Base-by-base conservation (phyloP, 306 rosid species). In the Quercus glauca region DNA sequence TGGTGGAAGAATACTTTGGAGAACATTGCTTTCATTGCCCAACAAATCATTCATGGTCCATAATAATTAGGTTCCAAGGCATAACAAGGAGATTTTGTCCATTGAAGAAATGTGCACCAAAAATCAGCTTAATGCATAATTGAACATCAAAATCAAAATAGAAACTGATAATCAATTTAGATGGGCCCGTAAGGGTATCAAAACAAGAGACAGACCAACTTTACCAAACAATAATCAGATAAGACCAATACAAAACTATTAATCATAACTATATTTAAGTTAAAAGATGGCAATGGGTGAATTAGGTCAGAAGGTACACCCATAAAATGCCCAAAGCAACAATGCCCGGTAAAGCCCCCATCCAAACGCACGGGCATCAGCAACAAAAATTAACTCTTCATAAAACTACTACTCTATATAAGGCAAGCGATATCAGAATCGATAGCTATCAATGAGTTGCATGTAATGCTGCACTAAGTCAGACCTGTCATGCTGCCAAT, bases 291-390 rank as follows among this genome's bases (percentile, higher is more conserved):
- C 57, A 71, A 77, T 20, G 78, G 79, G 71, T 69, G 69, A 63
- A 71, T 26, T 63, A 61, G 45, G 56, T 77, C 78, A 80, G 74
- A 79, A 69, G 63, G 55, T 64, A 75, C 85, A 79, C 81, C 85
- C 83, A 26, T 49, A 73, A 43, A 67, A 81, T 18, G 45, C 76
- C 75, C 73, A 78, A 83, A 76, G 75, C 79, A 78, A 64, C 57
- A 79, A 73, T 69, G 85, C 88, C 87, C 64, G 28, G 83, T 15
- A 79, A 75, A 60, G 83, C 88, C 80, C 80, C 57, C 73, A 61
- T 76, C 85, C 76, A 73, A 82, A 85, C 73, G 85, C 74, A 80
- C 56, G 75, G 73, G 83, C 64, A 84, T 79, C 78, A 72, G 81
- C 77, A 35, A 71, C 78, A 65, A 35, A 68, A 33, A 35, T n/a